These are phyloP conservation scores for Spergularia azorica DNA, from an alignment of 179 eudicot genomes.

Conservation along the genomic window DNA sequence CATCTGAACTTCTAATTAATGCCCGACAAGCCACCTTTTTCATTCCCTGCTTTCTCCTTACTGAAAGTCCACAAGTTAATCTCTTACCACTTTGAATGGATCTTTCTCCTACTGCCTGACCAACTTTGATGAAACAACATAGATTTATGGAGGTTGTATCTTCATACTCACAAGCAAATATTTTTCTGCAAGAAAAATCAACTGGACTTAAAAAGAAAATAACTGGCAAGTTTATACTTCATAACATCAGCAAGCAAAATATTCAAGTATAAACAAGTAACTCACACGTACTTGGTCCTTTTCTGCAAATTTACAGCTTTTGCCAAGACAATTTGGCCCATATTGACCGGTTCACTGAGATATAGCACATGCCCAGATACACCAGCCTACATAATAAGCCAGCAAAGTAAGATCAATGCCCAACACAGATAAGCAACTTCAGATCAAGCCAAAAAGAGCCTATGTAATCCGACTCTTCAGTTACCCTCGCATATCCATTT, in stretches of 20 bases:
- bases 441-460: neutral
- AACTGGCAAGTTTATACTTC: neutral
- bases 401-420: neutral
- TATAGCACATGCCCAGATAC: conserved; percentile 16
- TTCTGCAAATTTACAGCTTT: conserved; percentile 21
- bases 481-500: no score
- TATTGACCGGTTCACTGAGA: conserved; percentile 9
- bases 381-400: conserved; percentile 17
- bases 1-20: conserved; percentile 40
- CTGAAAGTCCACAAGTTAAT: no score
- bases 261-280: conserved; percentile 3
- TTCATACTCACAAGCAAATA: conserved; percentile 13
- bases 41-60: conserved; percentile 42
- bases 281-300: conserved; percentile 23
- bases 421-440: neutral
- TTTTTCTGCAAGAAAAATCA: conserved; percentile 22
- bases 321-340: conserved; percentile 21
- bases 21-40: conserved; percentile 40
- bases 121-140: conserved; percentile 17
- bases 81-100: conserved; percentile 27
- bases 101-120: conserved; percentile 20
- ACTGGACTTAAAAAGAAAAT: neutral
- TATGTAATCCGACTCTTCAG: neutral
- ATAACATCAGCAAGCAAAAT: neutral
- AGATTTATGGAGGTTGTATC: conserved; percentile 13